These are phyloP conservation scores for Tetracladium marchalianum DNA, from an alignment of 495 filamentous ascomycete species.

Conservation along the genomic window DNA sequence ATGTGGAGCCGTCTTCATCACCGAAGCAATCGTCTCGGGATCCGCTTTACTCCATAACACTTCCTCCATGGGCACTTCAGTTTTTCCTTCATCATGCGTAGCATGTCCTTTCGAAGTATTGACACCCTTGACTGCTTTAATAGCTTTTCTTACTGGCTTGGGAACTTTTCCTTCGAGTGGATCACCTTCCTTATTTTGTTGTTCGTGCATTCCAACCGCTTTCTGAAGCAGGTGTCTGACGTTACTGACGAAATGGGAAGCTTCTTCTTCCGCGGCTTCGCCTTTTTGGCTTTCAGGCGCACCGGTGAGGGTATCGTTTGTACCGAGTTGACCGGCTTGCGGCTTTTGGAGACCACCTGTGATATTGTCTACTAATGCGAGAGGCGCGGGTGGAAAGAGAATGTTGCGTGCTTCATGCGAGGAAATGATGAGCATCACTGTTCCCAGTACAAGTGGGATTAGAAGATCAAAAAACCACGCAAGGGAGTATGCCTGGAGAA, in stretches of 20 bases:
- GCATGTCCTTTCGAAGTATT: slow-evolving; percentile 35
- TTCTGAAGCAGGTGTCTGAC: slow-evolving; percentile 29
- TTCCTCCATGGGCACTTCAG: slow-evolving; percentile 69
- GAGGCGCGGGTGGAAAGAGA: slow-evolving; percentile 63
- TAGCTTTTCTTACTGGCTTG: slow-evolving; percentile 46
- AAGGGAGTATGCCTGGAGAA: slow-evolving; percentile 39
- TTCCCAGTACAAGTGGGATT: slow-evolving; percentile 40
- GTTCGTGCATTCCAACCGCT: slow-evolving; percentile 1
- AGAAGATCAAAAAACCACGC: slow-evolving; percentile 68
- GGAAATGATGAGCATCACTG: slow-evolving; percentile 51
- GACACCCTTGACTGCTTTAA: slow-evolving; percentile 45
- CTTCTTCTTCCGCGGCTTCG: slow-evolving; percentile 76
- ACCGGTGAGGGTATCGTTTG: slow-evolving; percentile 68
- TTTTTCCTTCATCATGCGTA: slow-evolving; percentile 54
- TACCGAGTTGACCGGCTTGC: slow-evolving; percentile 55
- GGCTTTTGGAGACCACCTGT: slow-evolving; percentile 59
- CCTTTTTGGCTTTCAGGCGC: slow-evolving; percentile 74
- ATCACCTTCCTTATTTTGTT: background rate
- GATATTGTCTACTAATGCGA: slow-evolving; percentile 47
- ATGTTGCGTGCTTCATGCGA: slow-evolving; percentile 49
- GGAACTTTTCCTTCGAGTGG: slow-evolving; percentile 30
- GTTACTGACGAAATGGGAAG: slow-evolving; percentile 64
- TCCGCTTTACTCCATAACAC: slow-evolving; percentile 64
- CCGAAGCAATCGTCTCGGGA: slow-evolving; percentile 53
- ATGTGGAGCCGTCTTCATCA: background rate